These are phyloP conservation scores for Bryoerythrophyllum caledonicum DNA, from an alignment of 225 moss, liverwort and hornwort species.

Conservation along the genomic window DNA sequence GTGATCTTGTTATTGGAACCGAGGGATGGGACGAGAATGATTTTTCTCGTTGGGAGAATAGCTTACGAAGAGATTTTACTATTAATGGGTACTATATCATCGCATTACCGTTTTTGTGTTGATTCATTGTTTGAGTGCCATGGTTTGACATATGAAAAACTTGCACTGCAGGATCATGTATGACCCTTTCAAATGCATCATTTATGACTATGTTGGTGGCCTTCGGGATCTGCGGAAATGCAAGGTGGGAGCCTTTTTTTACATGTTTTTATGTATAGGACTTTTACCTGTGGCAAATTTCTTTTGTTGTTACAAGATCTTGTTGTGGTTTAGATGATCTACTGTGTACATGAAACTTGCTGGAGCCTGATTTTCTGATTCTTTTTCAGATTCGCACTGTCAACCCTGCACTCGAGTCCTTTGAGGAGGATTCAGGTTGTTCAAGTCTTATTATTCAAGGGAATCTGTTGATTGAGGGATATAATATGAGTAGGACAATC, in stretches of 20 bases:
- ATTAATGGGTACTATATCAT: constrained; percentile 82
- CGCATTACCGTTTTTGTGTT: neutral
- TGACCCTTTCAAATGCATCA: constrained; percentile 74
- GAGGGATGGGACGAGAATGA: constrained; percentile 92
- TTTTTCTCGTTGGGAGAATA: constrained; percentile 92
- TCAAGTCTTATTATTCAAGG: constrained; percentile 1
- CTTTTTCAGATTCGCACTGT: constrained; percentile 82
- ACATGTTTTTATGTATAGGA: neutral
- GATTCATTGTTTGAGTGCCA: neutral
- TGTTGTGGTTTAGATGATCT: neutral
- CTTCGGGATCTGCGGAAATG: constrained; percentile 80
- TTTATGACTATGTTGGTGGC: constrained; percentile 95
- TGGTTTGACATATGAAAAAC: constrained; percentile 17
- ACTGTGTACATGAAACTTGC: neutral
- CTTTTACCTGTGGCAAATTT: neutral
- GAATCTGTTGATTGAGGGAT: neutral
- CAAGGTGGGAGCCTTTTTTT: constrained; percentile 52
- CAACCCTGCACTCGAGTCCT: constrained; percentile 82
- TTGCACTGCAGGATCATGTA: constrained; percentile 87
- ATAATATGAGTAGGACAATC: neutral
- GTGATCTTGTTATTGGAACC: constrained; percentile 54
- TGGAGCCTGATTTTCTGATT: constrained; percentile 12
- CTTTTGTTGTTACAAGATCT: neutral
- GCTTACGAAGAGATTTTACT: constrained; percentile 85
- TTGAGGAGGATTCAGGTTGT: constrained; percentile 89